Base-by-base conservation (phyloP, 202 grass and related monocot species). In the Setaria italica region DNA sequence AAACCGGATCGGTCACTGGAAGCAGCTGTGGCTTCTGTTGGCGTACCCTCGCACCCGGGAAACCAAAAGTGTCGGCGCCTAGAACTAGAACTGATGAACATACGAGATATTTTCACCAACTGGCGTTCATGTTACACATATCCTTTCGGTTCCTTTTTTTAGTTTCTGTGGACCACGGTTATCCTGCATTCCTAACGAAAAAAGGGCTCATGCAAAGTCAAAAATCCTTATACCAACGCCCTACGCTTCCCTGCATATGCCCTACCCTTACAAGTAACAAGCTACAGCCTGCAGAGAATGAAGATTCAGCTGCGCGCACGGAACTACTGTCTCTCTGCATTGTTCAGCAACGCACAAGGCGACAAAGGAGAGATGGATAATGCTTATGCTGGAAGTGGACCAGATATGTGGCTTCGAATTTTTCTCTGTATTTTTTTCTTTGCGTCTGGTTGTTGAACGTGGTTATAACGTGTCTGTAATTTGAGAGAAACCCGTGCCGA, bases 391-490 rank as follows among this genome's bases (percentile, higher is more conserved):
- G 45, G 46, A 70, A 54, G 62, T 43, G 64, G 72, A 89, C 72
- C 29, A 77, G 39, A 82, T n/a, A 25, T 82, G 67, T 59, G 83
- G 79, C 72, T 65, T 70, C 65, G 30, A 4, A 30, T 54, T 54
- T 77, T 78, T 66, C 47, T 57, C 29, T 39, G 0, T 12, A n/a
- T 35, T 89, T 81, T 41, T 41, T 41, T 4, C 2, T 82, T 82
- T 72, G 76, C 58, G 11, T 59, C 39, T 57, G 79, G 79, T 82
- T 78, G 83, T 72, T 86, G 88, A 62, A 78, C 72, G 83, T 90
- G 88, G 72, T 34, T 86, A 77, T 73, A 82, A 90, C 83, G 88
- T 90, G 88, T n/a, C 37, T 67, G 30, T 67, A 42, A 51, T 86
- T 57, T 82, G 83, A 32, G 10, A 65, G 64, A 47, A 33, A 64